These are phyloP conservation scores for Malassezia japonica DNA, from an alignment of 1,284 basidiomycete species.

Conservation along the genomic window DNA sequence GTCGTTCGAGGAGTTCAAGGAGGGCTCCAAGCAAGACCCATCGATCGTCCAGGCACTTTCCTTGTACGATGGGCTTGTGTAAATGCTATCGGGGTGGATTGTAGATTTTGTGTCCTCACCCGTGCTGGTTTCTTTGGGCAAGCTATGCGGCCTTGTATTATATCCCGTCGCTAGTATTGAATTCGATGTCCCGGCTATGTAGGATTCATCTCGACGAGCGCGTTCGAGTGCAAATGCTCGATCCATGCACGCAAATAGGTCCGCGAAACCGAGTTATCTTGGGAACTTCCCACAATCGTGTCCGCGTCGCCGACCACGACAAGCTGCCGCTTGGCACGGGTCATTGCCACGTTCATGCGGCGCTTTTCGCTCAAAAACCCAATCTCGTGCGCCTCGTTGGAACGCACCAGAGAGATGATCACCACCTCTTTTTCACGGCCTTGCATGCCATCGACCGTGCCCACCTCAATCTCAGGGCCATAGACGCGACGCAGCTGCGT, in stretches of 20 bases:
- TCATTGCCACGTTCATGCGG: slow-evolving; percentile 45
- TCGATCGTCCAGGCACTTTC: slow-evolving; percentile 45
- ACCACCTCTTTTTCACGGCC: slow-evolving; percentile 44
- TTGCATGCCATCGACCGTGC: slow-evolving; percentile 44
- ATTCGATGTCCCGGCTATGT: neutral
- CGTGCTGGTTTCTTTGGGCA: neutral
- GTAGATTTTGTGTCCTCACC: neutral
- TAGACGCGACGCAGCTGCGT: slow-evolving; percentile 55
- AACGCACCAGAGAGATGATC: slow-evolving; percentile 34
- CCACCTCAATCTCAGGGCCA: slow-evolving; percentile 28
- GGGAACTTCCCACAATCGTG: slow-evolving; percentile 20
- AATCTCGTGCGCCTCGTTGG: slow-evolving; percentile 31
- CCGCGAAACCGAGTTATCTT: slow-evolving; percentile 3
- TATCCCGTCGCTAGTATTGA: neutral
- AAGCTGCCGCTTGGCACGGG: slow-evolving; percentile 39
- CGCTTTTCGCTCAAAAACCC: slow-evolving; percentile 41
- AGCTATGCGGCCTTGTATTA: neutral
- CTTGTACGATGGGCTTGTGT: slow-evolving; percentile 34
- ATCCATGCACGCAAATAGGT: slow-evolving; percentile 19
- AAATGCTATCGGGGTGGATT: neutral
- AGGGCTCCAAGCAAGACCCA: slow-evolving; percentile 46
- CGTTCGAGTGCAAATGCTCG: slow-evolving; percentile 15
- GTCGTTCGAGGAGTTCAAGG: slow-evolving; percentile 47
- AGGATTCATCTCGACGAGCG: slow-evolving; percentile 15
- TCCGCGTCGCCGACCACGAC: slow-evolving; percentile 40